Evolutionary conservation across 192 early-diverging fungal species (phyloP), one percentile per base, ranked within the genome.

Genomic region (Haplosporangium gracile): DNA sequence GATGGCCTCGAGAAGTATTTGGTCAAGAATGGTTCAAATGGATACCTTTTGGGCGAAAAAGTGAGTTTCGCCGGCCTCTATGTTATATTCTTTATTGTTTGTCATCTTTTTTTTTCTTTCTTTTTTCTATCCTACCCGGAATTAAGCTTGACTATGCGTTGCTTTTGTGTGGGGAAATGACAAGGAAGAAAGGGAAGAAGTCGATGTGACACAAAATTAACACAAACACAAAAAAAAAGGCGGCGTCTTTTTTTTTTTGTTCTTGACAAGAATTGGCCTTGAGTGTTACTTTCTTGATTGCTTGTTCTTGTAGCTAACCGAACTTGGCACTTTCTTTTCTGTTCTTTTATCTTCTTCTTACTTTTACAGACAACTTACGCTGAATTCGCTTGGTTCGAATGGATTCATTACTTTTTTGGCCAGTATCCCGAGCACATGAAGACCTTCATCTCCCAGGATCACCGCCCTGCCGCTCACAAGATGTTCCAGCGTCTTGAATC

Each of bases 11-110:
- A 86, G 53, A 53, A 70, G 3, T 80, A 74, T 36, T 49, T 86
- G 24, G 78, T 73, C 20, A 57, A 71, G 69, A 86, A 86, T 34
- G 83, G 83, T 1, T 80, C 78, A 8, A 86, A 86, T n/a, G 83
- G 83, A 1, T 86, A 86, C 36, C 69, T 86, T 18, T 24, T 86
- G 36, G 60, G 70, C 24, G 63, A 80, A 42, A 86, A 86, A 75
- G 83, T 86, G 75, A 68, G 5, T 57, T 29, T 65, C 55, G 60
- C n/a, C 13, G 11, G 60, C 60, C 11, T 65, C 55, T 26, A n/a
- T 57, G 22, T 57, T 57, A n/a, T 51, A 18, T 40, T 0, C 55
- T 40, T 32, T 29, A 42, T 78, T 22, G 32, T 42, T 40, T 10
- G 20, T 26, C 18, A 51, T 69, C 34, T 20, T 1, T 29, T 68